These are phyloP conservation scores for Trypanosoma platydactyli DNA, from an alignment of 208 protist genomes.

Conservation along the genomic window DNA sequence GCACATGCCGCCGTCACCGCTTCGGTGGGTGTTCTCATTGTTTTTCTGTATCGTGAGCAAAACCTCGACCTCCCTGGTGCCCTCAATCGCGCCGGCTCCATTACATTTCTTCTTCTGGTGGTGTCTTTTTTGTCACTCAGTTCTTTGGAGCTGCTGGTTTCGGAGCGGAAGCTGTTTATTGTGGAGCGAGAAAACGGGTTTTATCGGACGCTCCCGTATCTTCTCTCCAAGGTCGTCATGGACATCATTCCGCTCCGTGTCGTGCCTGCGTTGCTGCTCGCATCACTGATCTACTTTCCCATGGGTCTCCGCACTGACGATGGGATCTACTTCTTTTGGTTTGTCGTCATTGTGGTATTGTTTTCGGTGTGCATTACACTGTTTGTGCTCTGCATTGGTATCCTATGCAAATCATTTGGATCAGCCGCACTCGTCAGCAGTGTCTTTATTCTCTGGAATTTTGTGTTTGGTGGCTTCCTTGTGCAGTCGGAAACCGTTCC, in stretches of 20 bases:
- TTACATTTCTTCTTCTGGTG: constrained; percentile 87
- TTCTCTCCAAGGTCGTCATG: constrained; percentile 88
- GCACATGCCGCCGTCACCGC: constrained; percentile 81
- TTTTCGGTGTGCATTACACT: constrained; percentile 86
- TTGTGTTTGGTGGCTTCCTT: constrained; percentile 91
- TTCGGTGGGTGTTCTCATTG: constrained; percentile 74
- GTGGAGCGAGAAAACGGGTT: constrained; percentile 90
- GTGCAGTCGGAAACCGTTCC: constrained; percentile 89
- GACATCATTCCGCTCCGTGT: constrained; percentile 89
- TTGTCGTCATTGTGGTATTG: constrained; percentile 78
- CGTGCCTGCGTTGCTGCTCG: constrained; percentile 80
- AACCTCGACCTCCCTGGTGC: constrained; percentile 77
- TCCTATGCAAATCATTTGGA: constrained; percentile 76
- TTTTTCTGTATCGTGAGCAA: constrained; percentile 79
- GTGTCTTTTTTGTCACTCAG: constrained; percentile 87
- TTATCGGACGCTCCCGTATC: constrained; percentile 85
- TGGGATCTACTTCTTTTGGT: constrained; percentile 85
- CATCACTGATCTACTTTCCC: constrained; percentile 88
- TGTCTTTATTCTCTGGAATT: constrained; percentile 88
- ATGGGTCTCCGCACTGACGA: constrained; percentile 88
- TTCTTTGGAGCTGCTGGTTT: constrained; percentile 83
- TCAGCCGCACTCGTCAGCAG: constrained; percentile 83
- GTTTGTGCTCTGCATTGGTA: constrained; percentile 80
- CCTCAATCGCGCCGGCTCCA: constrained; percentile 84
- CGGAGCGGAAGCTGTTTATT: constrained; percentile 86